A percentile compares a stretch with the other conserved stretches of the same genome.
Conservation (phyloP, 371 early-diverging fungal genomes). For the Mortierella sp. region DNA sequence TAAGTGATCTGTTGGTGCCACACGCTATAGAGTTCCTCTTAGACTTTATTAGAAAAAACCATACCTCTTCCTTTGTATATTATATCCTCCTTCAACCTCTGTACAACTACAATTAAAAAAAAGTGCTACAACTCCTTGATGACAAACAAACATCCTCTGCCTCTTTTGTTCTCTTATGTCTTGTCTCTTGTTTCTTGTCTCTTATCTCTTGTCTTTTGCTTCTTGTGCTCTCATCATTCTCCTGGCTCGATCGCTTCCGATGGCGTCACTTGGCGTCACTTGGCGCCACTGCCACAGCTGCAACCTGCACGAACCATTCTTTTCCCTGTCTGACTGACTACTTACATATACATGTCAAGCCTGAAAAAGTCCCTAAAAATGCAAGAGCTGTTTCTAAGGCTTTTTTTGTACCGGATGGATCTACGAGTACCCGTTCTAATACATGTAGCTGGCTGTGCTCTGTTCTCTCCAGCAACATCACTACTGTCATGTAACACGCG, state of each 20-base stretch:
- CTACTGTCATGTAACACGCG: too few relatives aligned
- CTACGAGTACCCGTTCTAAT: too few relatives aligned
- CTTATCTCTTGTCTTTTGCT: not conserved
- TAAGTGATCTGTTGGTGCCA: too few relatives aligned
- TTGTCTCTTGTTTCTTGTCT: not conserved
- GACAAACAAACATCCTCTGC: not conserved
- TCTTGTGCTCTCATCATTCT: not conserved
- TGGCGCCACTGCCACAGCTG: too few relatives aligned
- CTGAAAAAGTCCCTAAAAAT: too few relatives aligned
- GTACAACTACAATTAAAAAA: conserved; percentile 9
- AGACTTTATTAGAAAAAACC: conserved; percentile 4
- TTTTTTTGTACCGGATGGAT: too few relatives aligned
- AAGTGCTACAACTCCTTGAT: not conserved
- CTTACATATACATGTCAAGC: too few relatives aligned
- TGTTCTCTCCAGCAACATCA: too few relatives aligned
- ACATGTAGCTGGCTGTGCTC: too few relatives aligned
- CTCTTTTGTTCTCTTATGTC: not conserved
- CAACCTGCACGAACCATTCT: too few relatives aligned
- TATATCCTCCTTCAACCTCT: not conserved
- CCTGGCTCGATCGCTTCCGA: not conserved
- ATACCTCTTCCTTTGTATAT: conserved; percentile 7
- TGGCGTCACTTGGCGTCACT: not conserved
- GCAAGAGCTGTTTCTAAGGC: too few relatives aligned
- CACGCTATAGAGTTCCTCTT: not conserved
- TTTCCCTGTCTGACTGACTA: too few relatives aligned